Conservation (phyloP, 192 early-diverging fungal genomes). For the Linnemannia elongata region DNA sequence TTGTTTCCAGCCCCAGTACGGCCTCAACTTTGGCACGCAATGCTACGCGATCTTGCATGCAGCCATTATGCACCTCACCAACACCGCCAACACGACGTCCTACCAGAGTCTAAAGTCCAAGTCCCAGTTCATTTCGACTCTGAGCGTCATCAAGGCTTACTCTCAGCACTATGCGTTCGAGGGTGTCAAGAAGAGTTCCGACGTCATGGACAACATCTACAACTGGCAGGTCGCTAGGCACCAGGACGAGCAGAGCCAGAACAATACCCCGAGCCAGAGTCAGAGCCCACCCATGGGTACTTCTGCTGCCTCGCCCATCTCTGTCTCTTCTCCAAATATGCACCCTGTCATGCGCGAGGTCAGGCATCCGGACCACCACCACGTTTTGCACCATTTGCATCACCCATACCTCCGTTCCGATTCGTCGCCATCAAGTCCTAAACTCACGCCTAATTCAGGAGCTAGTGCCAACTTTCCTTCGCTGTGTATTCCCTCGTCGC, state of each 20-base stretch:
- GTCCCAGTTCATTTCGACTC: slow-evolving; percentile 53
- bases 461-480: slow-evolving; percentile 36
- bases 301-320: slow-evolving; percentile 23
- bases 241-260: slow-evolving; percentile 33
- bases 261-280: slow-evolving; percentile 7
- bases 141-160: slow-evolving; percentile 56
- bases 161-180: slow-evolving; percentile 55
- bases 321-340: slow-evolving; percentile 31
- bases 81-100: slow-evolving; percentile 53
- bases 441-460: slow-evolving; percentile 20
- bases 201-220: slow-evolving; percentile 57
- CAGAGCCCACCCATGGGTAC: slow-evolving; percentile 30
- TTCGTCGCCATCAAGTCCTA: slow-evolving; percentile 45
- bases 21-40: slow-evolving; percentile 53
- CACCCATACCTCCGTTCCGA: slow-evolving; percentile 51
- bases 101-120: slow-evolving; percentile 57
- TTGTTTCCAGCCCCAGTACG: slow-evolving; percentile 56
- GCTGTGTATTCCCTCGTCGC: slow-evolving; percentile 50
- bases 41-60: slow-evolving; percentile 53
- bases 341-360: slow-evolving; percentile 42
- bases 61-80: slow-evolving; percentile 57
- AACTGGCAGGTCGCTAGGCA: slow-evolving; percentile 58
- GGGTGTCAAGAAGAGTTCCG: slow-evolving; percentile 56
- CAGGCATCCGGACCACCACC: slow-evolving; percentile 55
- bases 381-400: slow-evolving; percentile 51